Conservation (phyloP, 148 eudicot species). For the Rhododendron vialii region DNA sequence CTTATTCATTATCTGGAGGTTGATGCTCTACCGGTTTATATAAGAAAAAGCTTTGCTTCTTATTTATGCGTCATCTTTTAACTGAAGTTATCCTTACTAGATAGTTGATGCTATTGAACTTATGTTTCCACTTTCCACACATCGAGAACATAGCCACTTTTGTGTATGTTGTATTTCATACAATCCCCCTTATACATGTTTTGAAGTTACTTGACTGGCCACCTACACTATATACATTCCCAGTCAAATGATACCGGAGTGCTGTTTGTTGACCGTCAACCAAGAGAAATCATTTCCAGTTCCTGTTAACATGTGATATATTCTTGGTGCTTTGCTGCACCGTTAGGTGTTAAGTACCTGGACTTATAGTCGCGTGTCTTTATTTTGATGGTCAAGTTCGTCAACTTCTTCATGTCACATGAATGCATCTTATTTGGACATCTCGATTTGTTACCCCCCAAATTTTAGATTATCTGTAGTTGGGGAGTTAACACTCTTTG, state of each 20-base stretch:
- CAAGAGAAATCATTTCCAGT: neutral
- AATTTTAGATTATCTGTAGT: neutral
- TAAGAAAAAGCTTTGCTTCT: neutral
- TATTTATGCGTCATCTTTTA: neutral
- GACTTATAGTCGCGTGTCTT: neutral
- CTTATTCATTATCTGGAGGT: neutral
- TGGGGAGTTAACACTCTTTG: neutral
- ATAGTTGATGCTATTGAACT: slow-evolving; percentile 1
- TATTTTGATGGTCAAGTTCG: neutral
- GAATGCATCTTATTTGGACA: neutral
- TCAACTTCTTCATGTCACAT: neutral
- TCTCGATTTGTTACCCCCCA: neutral
- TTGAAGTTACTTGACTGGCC: neutral
- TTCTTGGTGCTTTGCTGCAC: neutral
- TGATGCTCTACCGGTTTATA: neutral
- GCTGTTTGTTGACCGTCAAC: neutral
- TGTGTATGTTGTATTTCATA: neutral
- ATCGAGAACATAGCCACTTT: neutral
- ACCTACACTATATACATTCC: neutral
- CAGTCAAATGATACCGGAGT: neutral
- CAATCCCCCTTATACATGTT: neutral
- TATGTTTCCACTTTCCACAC: neutral
- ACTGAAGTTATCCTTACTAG: neutral
- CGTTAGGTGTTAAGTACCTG: neutral
- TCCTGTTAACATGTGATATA: neutral